Conservation (phyloP, 73 alveolate genomes). For the Paramecium sonneborni region DNA sequence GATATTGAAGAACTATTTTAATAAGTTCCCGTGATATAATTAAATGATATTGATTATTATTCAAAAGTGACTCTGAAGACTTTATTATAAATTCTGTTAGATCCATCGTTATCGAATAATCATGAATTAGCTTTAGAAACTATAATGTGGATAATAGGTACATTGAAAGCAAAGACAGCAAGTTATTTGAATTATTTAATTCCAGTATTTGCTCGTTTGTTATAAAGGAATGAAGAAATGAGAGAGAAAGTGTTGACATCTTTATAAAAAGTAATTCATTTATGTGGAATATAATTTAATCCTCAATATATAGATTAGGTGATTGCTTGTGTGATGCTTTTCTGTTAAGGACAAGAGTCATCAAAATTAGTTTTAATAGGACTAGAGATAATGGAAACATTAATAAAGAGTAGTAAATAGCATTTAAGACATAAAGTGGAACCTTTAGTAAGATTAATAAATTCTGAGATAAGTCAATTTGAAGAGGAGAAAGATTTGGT, state of each 20-base stretch:
- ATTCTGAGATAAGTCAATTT: conserved; percentile 33
- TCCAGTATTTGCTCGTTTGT: conserved; percentile 55
- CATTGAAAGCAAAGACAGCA: conserved; percentile 55
- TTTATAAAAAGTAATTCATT: conserved; percentile 45
- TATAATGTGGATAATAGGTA: conserved; percentile 63
- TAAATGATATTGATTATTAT: conserved; percentile 54
- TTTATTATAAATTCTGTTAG: conserved; percentile 52
- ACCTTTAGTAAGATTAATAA: conserved; percentile 60
- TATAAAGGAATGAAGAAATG: conserved; percentile 59
- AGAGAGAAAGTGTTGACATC: conserved; percentile 52
- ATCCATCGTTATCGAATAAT: conserved; percentile 54
- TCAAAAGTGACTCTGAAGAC: conserved; percentile 61
- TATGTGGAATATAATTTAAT: conserved; percentile 55
- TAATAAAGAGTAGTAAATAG: conserved; percentile 44
- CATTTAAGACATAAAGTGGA: conserved; percentile 66
- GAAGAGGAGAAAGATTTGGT: conserved; percentile 56
- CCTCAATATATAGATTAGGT: conserved; percentile 24
- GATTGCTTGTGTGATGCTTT: conserved; percentile 47
- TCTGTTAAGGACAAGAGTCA: conserved; percentile 38
- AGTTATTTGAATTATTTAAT: conserved; percentile 47
- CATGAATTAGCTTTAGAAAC: conserved; percentile 63
- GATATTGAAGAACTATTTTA: conserved; percentile 56
- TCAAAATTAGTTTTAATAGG: conserved; percentile 48
- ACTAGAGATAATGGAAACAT: conserved; percentile 48
- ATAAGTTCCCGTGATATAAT: conserved; percentile 59